Evolutionary conservation across 2,329 filamentous ascomycete genomes (phyloP), one percentile per base, ranked within the genome.

Genomic region (Dactylellina leptospora): DNA sequence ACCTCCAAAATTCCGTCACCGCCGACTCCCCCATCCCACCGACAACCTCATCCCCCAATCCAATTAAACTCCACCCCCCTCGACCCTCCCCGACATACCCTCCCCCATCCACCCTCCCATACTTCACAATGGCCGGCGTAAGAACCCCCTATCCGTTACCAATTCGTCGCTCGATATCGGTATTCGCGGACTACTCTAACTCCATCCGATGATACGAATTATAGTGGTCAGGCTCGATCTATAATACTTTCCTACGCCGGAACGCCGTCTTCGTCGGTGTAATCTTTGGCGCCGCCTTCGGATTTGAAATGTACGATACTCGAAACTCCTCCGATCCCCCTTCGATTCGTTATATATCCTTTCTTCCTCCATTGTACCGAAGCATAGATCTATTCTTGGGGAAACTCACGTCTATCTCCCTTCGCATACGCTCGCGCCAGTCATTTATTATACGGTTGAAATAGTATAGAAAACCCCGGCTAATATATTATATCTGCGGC

Each of bases 221-320:
- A 40, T 16, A 77, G 75, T 50, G 76, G 72, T 23, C 76, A 48
- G 42, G 63, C 22, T 51, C 74, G 40, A 77, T 77, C 74, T 77
- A 76, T 82, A 97, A 95, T 84, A 82, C 87, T 79, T 79, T 97
- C 77, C 89, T 97, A 85, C 88, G 90, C 82, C 88, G 86, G 80
- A 99, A 99, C 85, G 89, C 86, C 78, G 85, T 90, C 80, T 96
- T 96, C 87, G 85, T 99, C 78, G 89, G 87, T 76, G 85, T 88
- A 75, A 90, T 99, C 80, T 99, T 99, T 81, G 86, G 84, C 77
- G 85, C 87, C 76, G 93, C 93, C 76, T 99, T 99, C 80, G 91
- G 85, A 75, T 92, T 96, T 80, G 92, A 97, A 84, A 86, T 99
- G 95, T 99, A 87, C 80, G 91, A 83, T 11, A 40, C 36, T 16